Evolutionary conservation across 2,329 filamentous ascomycete species (phyloP), one percentile per base, ranked within the genome.

Genomic region (Trichoderma koningii): DNA sequence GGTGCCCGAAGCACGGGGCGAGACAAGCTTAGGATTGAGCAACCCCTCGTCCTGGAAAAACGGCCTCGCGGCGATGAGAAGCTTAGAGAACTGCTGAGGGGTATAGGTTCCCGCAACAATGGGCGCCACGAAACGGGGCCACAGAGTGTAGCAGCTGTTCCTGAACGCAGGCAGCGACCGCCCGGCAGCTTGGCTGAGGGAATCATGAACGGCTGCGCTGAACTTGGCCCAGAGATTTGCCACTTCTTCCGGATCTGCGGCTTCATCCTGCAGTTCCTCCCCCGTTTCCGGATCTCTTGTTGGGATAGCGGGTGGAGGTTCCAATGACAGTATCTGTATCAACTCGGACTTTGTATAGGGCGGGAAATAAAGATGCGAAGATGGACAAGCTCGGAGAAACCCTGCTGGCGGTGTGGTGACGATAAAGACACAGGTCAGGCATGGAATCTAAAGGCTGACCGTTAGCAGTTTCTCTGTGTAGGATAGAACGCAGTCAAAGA

Each of bases 111-210:
- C 90, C 1, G 87, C 85, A 1, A 88, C 77, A 26, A 98, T 85
- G 0, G 94, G 94, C 7, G 86, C 84, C 0, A 91, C 88, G 76
- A 99, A 98, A 4, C 88, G 85, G 12, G 89, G 88, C 95, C 95
- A 99, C 21, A 98, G 83, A 50, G 88, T 85, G 55, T 85, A 77
- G 72, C 90, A 93, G 56, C 89, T 86, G 42, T 85, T 84, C 3
- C 81, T 83, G 70, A 97, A 93, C 12, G 86, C 85, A 1, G 89
- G 83, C 15, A 98, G 82, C 44, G 94, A 93, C 56, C 93, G 87
- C 0, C 90, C 90, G 3, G 92, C 92, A 53, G 92, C 87, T 68
- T 89, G 91, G 55, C 89, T 87, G 14, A 98, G 82, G 1, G 93
- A 88, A 74, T 99, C 95, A 82, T 96, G 95, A 15, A 97, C 87